These are phyloP conservation scores for Suillus discolor DNA, from an alignment of 768 basidiomycete species.

Conservation along the genomic window DNA sequence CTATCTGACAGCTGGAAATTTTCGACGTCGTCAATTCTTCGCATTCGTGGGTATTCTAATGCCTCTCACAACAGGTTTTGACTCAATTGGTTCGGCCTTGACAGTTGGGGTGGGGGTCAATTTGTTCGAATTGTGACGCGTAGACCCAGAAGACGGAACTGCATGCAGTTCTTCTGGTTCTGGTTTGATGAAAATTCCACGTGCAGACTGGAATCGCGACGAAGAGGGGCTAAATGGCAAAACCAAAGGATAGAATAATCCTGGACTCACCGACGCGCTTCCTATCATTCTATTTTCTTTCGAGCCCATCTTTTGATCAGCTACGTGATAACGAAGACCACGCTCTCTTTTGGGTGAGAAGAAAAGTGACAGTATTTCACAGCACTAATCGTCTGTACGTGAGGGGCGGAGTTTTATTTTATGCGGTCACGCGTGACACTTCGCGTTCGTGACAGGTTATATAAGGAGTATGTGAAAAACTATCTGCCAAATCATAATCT, in stretches of 20 bases:
- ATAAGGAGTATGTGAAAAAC: not conserved
- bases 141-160: not conserved
- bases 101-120: not conserved
- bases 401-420: slow-evolving; percentile 3
- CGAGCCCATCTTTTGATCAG: not conserved
- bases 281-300: not conserved
- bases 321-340: not conserved
- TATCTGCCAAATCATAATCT: slow-evolving; percentile 42
- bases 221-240: slow-evolving; percentile 5
- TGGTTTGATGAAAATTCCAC: not conserved
- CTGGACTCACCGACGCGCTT: not conserved
- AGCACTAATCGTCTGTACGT: not conserved
- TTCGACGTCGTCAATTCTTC: not conserved
- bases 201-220: not conserved
- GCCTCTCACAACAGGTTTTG: not conserved
- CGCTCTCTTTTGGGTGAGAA: slow-evolving; percentile 6
- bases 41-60: not conserved
- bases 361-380: not conserved
- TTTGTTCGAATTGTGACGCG: not conserved
- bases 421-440: not conserved
- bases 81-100: not conserved
- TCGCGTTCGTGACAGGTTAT: slow-evolving; percentile 5
- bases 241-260: not conserved
- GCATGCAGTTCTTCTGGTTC: not conserved
- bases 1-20: not conserved